Evolutionary conservation across 106 monocot species (phyloP), one percentile per base, ranked within the genome.

Genomic region (Hemerocallis citrina): DNA sequence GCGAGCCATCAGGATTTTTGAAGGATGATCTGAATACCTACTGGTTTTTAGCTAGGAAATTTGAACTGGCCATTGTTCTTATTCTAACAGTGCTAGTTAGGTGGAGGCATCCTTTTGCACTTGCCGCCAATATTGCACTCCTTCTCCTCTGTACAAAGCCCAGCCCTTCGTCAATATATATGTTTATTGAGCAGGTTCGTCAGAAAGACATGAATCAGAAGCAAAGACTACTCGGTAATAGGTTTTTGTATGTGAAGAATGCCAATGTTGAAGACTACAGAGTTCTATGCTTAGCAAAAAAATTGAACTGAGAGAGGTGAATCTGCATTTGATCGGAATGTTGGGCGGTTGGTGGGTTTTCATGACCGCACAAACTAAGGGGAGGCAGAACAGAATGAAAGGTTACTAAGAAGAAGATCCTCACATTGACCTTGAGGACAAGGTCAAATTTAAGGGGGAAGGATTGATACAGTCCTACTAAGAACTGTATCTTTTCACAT

Each of bases 331-430:
- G 46, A 56, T 94, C 42, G 93, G 93, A 68, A 68, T 94, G 37
- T 52, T 94, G 68, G 93, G 93, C 16, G 75, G 79, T 43, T 94
- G 93, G 93, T 94, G 92, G 92, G 61, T 88, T 65, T 30, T 77
- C 27, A 72, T 58, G 17, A 68, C 69, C 0, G 69, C 66, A 22
- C 16, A 4, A 30, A 15, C 16, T n/a, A 43, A 62, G 30, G 36
- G 10, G n/a, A n/a, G n/a, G n/a, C n/a, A n/a, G n/a, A n/a, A n/a
- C n/a, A n/a, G n/a, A n/a, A n/a, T n/a, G n/a, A n/a, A n/a, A n/a
- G n/a, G n/a, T n/a, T n/a, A n/a, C n/a, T n/a, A n/a, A n/a, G n/a
- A n/a, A n/a, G n/a, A n/a, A n/a, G n/a, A n/a, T n/a, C n/a, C n/a
- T n/a, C n/a, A n/a, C n/a, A n/a, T n/a, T n/a, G n/a, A n/a, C n/a